phyloP scores from a whole-genome alignment of 2,329 filamentous ascomycete species.

The Colletotrichum tanaceti region DNA sequence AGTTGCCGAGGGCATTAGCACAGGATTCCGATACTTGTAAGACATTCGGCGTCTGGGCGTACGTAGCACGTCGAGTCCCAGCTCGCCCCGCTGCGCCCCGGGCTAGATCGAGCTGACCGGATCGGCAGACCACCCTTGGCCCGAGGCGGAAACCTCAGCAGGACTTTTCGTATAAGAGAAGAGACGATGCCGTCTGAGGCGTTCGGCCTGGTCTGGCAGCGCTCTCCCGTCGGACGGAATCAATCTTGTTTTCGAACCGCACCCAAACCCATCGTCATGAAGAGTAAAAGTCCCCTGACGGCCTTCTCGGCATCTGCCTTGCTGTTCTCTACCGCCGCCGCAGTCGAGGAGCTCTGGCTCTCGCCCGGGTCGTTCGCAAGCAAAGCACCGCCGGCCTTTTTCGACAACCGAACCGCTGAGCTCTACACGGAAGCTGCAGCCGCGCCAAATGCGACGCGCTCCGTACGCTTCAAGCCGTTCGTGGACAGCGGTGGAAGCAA shows the following conservation, averaged over 20 bases:
- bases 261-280: not conserved
- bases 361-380: not conserved
- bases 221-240: no score
- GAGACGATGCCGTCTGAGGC: no score
- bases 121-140: not conserved
- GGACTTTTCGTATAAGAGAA: not conserved
- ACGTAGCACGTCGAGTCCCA: not conserved
- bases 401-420: constrained; percentile 11
- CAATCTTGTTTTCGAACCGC: not conserved
- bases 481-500: not conserved
- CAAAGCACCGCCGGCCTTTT: not conserved
- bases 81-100: not conserved
- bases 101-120: not conserved
- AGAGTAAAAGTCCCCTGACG: not conserved
- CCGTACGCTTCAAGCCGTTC: constrained; percentile 11
- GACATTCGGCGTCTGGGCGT: constrained; percentile 9
- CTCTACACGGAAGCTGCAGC: not conserved
- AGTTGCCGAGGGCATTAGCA: not conserved
- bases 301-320: not conserved
- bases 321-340: not conserved
- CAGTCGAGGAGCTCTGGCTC: not conserved
- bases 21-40: not conserved
- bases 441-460: constrained; percentile 3
- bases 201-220: rapidly evolving
- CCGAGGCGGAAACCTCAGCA: not conserved